Percentiles rank a stretch among this genome's conserved stretches.
Evolutionary conservation across 2,329 filamentous ascomycete species (phyloP).

Genomic region (Trichoderma arundinaceum): DNA sequence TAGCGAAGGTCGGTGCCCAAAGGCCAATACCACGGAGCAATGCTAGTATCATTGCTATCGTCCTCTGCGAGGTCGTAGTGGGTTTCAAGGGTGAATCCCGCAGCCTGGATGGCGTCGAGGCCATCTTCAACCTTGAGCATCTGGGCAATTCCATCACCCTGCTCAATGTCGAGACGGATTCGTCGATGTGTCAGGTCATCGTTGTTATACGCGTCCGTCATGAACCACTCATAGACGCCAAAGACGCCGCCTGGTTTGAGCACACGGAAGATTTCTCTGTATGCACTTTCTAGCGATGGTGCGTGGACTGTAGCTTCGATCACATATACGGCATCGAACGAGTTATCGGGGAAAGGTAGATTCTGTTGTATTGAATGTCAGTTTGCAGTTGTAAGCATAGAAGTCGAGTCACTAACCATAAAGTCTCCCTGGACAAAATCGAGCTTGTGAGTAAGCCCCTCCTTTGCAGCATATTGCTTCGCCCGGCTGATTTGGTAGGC

Average conservation of each 20-base stretch:
- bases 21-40: conserved; percentile 91
- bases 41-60: conserved; percentile 64
- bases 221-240: conserved; percentile 98
- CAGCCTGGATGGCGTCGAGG: conserved; percentile 79
- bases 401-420: conserved; percentile 63
- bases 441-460: conserved; percentile 79
- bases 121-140: conserved; percentile 90
- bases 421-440: conserved; percentile 95
- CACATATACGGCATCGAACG: conserved; percentile 93
- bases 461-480: conserved; percentile 80
- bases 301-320: conserved; percentile 98
- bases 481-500: conserved; percentile 98
- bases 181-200: conserved; percentile 83
- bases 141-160: conserved; percentile 95
- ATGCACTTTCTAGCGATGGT: conserved; percentile 86
- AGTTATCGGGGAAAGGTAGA: conserved; percentile 92
- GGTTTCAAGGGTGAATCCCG: conserved; percentile 82
- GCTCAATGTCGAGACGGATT: conserved; percentile 93
- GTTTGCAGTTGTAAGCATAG: conserved; percentile 3
- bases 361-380: conserved; percentile 58
- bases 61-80: conserved; percentile 79
- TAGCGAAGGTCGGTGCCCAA: conserved; percentile 76
- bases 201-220: conserved; percentile 96
- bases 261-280: conserved; percentile 91
- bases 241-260: conserved; percentile 96